Percentiles rank a stretch among this genome's conserved stretches.
These are phyloP conservation scores for Cronartium quercuum DNA, from an alignment of 1,284 basidiomycete species.

Conservation along the genomic window DNA sequence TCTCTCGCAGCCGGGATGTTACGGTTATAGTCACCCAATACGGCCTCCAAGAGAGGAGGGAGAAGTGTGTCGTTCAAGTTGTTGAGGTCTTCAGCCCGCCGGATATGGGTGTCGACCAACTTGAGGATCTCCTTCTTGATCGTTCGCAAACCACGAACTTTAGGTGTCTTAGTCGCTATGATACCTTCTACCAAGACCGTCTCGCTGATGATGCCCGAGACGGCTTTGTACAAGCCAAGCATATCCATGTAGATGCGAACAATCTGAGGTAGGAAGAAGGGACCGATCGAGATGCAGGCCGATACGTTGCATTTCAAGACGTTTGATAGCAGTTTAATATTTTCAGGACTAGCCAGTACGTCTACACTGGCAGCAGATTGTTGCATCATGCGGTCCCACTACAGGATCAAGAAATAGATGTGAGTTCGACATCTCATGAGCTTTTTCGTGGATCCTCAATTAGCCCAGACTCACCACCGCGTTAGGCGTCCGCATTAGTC, in stretches of 20 bases:
- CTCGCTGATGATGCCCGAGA: conserved; percentile 94
- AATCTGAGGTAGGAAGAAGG: conserved; percentile 93
- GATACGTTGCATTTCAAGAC: conserved; percentile 98
- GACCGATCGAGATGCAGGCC: conserved; percentile 92
- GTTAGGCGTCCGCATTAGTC: conserved; percentile 96
- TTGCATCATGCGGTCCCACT: conserved; percentile 92
- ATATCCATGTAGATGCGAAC: conserved; percentile 96
- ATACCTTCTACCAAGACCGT: conserved; percentile 68
- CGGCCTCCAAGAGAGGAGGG: conserved; percentile 90
- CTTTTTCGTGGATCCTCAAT: not conserved
- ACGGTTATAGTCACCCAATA: conserved; percentile 90
- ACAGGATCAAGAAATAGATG: not conserved
- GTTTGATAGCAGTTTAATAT: conserved; percentile 94
- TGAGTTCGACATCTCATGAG: too few relatives aligned
- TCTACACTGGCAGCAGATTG: conserved; percentile 92
- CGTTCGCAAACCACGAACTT: conserved; percentile 86
- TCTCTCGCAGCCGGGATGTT: conserved; percentile 92
- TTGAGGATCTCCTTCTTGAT: conserved; percentile 99
- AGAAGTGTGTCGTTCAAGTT: conserved; percentile 86
- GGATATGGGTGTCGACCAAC: conserved; percentile 91
- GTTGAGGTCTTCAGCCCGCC: conserved; percentile 91
- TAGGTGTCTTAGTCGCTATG: conserved; percentile 94
- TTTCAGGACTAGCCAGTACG: conserved; percentile 81
- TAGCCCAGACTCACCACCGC: conserved; percentile 56
- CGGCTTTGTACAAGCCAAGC: conserved; percentile 95